Conservation (phyloP, 2,329 filamentous ascomycete genomes). For the Hypoxylon rubiginosum region DNA sequence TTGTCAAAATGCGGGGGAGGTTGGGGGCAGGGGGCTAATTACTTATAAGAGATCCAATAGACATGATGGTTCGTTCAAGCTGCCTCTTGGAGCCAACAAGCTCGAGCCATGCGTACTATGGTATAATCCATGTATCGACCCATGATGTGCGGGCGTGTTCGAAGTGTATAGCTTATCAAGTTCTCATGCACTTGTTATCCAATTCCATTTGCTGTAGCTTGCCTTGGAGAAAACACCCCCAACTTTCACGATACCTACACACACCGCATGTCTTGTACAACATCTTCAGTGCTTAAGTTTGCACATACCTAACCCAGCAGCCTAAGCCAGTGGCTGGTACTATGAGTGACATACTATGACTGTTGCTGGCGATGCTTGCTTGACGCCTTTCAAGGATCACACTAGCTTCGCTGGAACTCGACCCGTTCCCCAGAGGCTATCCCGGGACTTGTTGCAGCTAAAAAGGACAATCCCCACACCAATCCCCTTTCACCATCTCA, state of each 20-base stretch:
- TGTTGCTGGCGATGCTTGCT: neutral
- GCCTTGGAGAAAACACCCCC: neutral
- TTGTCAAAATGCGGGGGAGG: slow-evolving; percentile 19
- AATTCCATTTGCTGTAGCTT: neutral
- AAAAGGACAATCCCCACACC: slow-evolving; percentile 17
- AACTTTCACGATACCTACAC: neutral
- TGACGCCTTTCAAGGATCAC: slow-evolving; percentile 3
- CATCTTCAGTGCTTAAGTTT: neutral
- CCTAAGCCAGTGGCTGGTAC: too few species aligned
- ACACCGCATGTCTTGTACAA: neutral
- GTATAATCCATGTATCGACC: neutral
- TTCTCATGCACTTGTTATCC: neutral
- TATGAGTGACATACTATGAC: neutral
- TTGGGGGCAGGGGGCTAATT: neutral
- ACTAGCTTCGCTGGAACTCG: slow-evolving; percentile 24
- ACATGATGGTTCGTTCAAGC: slow-evolving; percentile 5
- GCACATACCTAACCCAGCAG: slow-evolving; percentile 11
- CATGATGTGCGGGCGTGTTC: neutral
- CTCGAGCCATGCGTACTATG: neutral
- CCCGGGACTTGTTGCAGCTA: slow-evolving; percentile 26
- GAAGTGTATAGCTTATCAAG: neutral
- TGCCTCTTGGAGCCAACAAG: neutral
- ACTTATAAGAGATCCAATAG: slow-evolving; percentile 29
- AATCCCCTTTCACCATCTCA: slow-evolving; percentile 28
- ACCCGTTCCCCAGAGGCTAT: slow-evolving; percentile 25